Evolutionary conservation across 371 early-diverging fungal species (phyloP).

Genomic region (Mortierella sp.): DNA sequence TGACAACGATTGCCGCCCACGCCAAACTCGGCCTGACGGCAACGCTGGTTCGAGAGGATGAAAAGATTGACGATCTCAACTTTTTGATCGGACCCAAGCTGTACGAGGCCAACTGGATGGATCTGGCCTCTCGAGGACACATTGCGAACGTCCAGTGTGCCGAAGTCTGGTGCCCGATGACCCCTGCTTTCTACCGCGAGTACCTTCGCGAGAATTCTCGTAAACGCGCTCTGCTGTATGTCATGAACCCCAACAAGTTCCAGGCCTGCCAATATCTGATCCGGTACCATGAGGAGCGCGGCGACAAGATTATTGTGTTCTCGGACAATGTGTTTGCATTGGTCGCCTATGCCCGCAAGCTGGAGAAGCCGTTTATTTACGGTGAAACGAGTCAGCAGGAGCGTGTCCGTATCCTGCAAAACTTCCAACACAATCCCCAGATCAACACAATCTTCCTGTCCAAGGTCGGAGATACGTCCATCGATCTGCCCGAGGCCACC

Average conservation of each 20-base stretch:
- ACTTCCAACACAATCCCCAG: slow-evolving; percentile 96
- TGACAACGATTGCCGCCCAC: slow-evolving; percentile 96
- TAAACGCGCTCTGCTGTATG: slow-evolving; percentile 91
- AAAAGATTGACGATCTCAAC: slow-evolving; percentile 99
- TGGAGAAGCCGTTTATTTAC: slow-evolving; percentile 96
- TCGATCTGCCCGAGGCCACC: slow-evolving; percentile 99
- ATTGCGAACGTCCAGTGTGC: slow-evolving; percentile 99
- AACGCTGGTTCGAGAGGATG: slow-evolving; percentile 99
- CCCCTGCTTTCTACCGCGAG: slow-evolving; percentile 97
- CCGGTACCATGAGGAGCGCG: slow-evolving; percentile 93
- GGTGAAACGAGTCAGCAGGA: slow-evolving; percentile 98
- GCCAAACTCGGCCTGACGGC: slow-evolving; percentile 99
- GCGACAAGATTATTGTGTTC: slow-evolving; percentile 99
- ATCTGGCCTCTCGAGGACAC: slow-evolving; percentile 97
- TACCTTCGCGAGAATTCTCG: slow-evolving; percentile 86
- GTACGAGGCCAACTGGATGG: slow-evolving; percentile 99
- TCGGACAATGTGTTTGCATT: slow-evolving; percentile 99
- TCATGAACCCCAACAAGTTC: slow-evolving; percentile 99
- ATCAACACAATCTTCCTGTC: slow-evolving; percentile 98
- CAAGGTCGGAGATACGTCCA: slow-evolving; percentile 99
- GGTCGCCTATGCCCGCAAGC: slow-evolving; percentile 92
- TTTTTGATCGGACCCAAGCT: slow-evolving; percentile 99
- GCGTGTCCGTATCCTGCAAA: slow-evolving; percentile 95
- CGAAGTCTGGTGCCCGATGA: slow-evolving; percentile 99
- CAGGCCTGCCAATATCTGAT: slow-evolving; percentile 99